Conservation (phyloP, 805 yeast genomes). For the Lachancea fermentati region DNA sequence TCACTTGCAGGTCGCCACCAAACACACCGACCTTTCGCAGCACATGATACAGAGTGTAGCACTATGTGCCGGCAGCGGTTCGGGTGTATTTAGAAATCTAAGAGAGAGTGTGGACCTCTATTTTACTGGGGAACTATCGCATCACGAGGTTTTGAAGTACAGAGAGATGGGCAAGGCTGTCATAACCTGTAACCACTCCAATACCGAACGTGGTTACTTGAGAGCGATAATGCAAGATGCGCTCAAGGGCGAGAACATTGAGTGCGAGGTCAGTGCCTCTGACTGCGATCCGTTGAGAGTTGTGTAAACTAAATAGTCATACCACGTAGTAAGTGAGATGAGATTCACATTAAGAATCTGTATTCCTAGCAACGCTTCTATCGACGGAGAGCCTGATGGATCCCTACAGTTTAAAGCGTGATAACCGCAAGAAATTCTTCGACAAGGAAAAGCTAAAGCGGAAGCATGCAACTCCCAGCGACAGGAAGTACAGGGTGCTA, state of each 20-base stretch:
- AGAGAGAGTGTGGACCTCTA: conserved; percentile 58
- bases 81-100: conserved; percentile 52
- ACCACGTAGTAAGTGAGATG: neutral
- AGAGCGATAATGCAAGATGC: conserved; percentile 42
- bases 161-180: conserved; percentile 69
- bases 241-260: conserved; percentile 35
- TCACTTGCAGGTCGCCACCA: conserved; percentile 58
- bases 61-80: conserved; percentile 94
- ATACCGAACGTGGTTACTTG: conserved; percentile 87
- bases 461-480: conserved; percentile 35
- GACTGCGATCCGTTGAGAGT: conserved; percentile 62
- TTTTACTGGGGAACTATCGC: conserved; percentile 90
- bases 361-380: neutral
- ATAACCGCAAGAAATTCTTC: conserved; percentile 38
- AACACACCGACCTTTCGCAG: conserved; percentile 17
- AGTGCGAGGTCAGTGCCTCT: conserved; percentile 43
- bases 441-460: conserved; percentile 37
- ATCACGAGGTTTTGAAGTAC: conserved; percentile 76
- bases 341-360: neutral
- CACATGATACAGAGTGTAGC: conserved; percentile 54
- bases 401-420: conserved; percentile 31
- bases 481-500: conserved; percentile 30
- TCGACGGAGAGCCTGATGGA: conserved; percentile 22
- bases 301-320: conserved; percentile 16
- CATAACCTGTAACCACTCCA: conserved; percentile 80